phyloP scores from a whole-genome alignment of 306 rosid species.

The Glycine tomentella region DNA sequence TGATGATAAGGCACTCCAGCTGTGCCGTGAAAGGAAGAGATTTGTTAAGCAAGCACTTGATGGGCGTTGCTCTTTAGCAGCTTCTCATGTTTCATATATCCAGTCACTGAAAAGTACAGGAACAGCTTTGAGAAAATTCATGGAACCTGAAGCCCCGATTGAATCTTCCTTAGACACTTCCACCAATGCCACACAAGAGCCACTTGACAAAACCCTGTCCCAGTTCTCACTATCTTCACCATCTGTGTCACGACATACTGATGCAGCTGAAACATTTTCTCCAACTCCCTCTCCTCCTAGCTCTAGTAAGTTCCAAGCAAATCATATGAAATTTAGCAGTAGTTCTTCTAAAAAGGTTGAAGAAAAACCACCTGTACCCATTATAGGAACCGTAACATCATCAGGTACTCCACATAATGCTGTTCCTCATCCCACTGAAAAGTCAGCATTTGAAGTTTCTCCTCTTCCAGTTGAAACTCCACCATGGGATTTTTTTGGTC shows the following conservation, averaged over 20 bases:
- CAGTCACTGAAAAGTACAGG: slow-evolving; percentile 77
- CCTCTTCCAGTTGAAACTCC: slow-evolving; percentile 61
- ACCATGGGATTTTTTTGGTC: slow-evolving; percentile 88
- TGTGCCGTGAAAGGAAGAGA: slow-evolving; percentile 88
- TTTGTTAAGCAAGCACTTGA: slow-evolving; percentile 88
- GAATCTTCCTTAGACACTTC: slow-evolving; percentile 83
- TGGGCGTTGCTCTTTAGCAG: slow-evolving; percentile 87
- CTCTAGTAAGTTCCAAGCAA: slow-evolving; percentile 62
- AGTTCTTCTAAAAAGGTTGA: slow-evolving; percentile 62
- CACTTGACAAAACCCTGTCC: slow-evolving; percentile 73
- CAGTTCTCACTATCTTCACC: slow-evolving; percentile 80
- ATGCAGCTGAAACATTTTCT: slow-evolving; percentile 58
- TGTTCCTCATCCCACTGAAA: slow-evolving; percentile 55
- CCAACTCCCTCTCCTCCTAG: slow-evolving; percentile 80
- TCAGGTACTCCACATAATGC: slow-evolving; percentile 57
- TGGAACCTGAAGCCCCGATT: slow-evolving; percentile 69
- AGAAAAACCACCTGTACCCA: slow-evolving; percentile 68
- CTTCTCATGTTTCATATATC: slow-evolving; percentile 76
- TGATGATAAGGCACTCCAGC: slow-evolving; percentile 83
- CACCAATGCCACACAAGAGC: slow-evolving; percentile 78
- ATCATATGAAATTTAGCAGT: slow-evolving; percentile 76
- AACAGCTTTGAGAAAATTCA: slow-evolving; percentile 70
- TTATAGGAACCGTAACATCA: slow-evolving; percentile 69
- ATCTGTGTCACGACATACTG: slow-evolving; percentile 62
- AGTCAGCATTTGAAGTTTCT: slow-evolving; percentile 63